phyloP scores from a whole-genome alignment of 2,329 filamentous ascomycete species.

The Aspergillus brunneoviolaceus region DNA sequence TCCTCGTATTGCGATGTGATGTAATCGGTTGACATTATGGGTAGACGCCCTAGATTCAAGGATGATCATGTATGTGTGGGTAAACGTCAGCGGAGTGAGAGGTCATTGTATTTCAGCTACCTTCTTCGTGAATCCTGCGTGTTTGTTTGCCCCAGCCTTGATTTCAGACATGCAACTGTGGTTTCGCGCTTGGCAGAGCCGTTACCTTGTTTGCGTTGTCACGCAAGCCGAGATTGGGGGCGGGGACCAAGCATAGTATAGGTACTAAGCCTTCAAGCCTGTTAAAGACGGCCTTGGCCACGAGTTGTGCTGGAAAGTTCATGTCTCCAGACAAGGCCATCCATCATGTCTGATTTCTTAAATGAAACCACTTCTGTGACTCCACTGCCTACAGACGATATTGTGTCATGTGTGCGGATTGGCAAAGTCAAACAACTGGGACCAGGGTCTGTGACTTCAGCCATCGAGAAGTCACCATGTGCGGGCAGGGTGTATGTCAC shows the following conservation, averaged over 20 bases:
- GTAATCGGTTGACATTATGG: background rate
- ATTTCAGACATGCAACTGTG: background rate
- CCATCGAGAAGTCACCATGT: background rate
- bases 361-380: background rate
- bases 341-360: background rate
- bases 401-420: background rate
- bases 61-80: background rate
- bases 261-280: background rate
- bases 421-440: background rate
- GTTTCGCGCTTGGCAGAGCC: background rate
- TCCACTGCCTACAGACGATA: background rate
- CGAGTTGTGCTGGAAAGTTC: background rate
- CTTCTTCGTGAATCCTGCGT: background rate
- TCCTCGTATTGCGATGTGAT: background rate
- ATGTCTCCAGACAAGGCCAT: background rate
- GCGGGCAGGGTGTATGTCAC: background rate
- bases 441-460: background rate
- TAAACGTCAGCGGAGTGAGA: background rate
- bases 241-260: background rate
- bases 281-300: background rate
- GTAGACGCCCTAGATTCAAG: background rate
- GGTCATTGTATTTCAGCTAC: background rate
- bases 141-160: background rate
- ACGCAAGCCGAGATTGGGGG: background rate
- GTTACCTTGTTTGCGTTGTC: background rate